Conservation (phyloP, 805 yeast species). For the Wickerhamomyces subpelliculosus region DNA sequence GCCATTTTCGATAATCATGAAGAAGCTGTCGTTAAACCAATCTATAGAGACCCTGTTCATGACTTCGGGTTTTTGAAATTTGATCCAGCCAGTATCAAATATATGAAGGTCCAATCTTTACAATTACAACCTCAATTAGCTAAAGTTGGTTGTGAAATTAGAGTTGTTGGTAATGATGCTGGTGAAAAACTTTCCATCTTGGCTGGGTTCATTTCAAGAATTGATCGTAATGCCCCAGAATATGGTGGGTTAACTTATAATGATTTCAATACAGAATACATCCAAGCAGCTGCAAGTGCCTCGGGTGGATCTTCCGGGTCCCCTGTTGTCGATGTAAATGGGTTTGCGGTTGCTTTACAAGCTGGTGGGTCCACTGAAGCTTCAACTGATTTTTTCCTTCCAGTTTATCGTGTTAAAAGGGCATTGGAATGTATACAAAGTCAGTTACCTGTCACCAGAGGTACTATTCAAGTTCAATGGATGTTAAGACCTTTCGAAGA, state of each 20-base stretch:
- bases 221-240: slow-evolving; percentile 92
- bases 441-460: slow-evolving; percentile 61
- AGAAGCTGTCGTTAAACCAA: slow-evolving; percentile 78
- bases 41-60: slow-evolving; percentile 91
- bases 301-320: slow-evolving; percentile 96
- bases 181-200: slow-evolving; percentile 88
- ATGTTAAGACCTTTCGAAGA: slow-evolving; percentile 80
- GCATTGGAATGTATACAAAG: slow-evolving; percentile 72
- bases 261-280: slow-evolving; percentile 90
- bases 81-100: slow-evolving; percentile 63
- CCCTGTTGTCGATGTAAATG: slow-evolving; percentile 88
- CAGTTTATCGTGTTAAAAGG: slow-evolving; percentile 74
- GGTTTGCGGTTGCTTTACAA: slow-evolving; percentile 83
- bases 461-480: slow-evolving; percentile 92
- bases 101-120: slow-evolving; percentile 64
- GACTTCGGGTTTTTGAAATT: slow-evolving; percentile 88
- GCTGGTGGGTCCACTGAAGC: slow-evolving; percentile 93
- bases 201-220: slow-evolving; percentile 70
- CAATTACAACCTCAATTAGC: slow-evolving; percentile 76
- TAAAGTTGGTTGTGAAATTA: slow-evolving; percentile 84
- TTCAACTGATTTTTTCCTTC: slow-evolving; percentile 88
- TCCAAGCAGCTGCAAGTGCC: slow-evolving; percentile 94
- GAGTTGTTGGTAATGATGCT: slow-evolving; percentile 95
- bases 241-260: slow-evolving; percentile 84
- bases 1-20: slow-evolving; percentile 93